phyloP scores from a whole-genome alignment of 1,284 basidiomycete species.

The Schizophyllum commune region DNA sequence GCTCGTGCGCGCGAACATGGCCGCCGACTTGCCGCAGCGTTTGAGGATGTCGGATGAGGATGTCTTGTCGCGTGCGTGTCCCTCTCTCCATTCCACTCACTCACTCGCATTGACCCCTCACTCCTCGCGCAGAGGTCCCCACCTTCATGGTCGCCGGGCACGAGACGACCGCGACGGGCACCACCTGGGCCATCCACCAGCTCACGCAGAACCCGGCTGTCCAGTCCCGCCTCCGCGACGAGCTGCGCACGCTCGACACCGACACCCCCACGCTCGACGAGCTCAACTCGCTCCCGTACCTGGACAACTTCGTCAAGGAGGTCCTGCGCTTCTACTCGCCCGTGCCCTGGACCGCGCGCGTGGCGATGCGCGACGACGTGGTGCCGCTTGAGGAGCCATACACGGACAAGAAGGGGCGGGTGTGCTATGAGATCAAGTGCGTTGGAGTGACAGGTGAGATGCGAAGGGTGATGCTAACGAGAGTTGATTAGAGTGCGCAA shows the following conservation, averaged over 20 bases:
- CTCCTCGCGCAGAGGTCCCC: slow-evolving; percentile 36
- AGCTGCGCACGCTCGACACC: slow-evolving; percentile 42
- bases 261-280: slow-evolving; percentile 58
- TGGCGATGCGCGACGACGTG: slow-evolving; percentile 44
- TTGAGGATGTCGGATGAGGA: slow-evolving; percentile 68
- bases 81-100: slow-evolving; percentile 1
- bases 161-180: slow-evolving; percentile 66
- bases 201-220: slow-evolving; percentile 46
- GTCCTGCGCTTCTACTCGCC: slow-evolving; percentile 60
- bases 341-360: slow-evolving; percentile 46
- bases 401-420: slow-evolving; percentile 31
- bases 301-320: slow-evolving; percentile 64
- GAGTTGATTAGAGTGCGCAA: slow-evolving; percentile 9
- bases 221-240: slow-evolving; percentile 64
- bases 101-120: neutral
- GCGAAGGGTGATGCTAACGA: slow-evolving; percentile 13
- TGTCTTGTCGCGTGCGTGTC: slow-evolving; percentile 62
- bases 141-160: slow-evolving; percentile 66
- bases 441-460: slow-evolving; percentile 14
- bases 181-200: slow-evolving; percentile 56
- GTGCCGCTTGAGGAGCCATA: slow-evolving; percentile 45
- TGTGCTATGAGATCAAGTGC: slow-evolving; percentile 28
- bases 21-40: slow-evolving; percentile 43
- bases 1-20: slow-evolving; percentile 61
- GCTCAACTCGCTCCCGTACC: slow-evolving; percentile 48